phyloP scores from a whole-genome alignment of 225 moss, liverwort and hornwort species.

The Pseudisothecium myosuroides region DNA sequence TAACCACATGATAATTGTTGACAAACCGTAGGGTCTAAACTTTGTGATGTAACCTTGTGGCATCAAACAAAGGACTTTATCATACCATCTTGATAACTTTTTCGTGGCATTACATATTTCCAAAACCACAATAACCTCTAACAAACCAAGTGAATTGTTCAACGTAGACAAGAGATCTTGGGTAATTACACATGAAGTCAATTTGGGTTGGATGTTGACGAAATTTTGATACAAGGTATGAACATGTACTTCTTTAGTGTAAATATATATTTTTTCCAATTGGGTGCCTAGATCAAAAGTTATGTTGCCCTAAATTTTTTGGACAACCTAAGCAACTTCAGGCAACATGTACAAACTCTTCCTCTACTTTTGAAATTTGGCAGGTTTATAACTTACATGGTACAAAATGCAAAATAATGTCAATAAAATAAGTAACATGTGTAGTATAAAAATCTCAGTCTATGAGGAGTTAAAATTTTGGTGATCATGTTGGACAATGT shows the following conservation, averaged over 20 bases:
- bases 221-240: too few relatives aligned
- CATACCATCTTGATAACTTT: background rate
- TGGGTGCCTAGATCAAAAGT: accelerated
- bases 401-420: background rate
- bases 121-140: background rate
- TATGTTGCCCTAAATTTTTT: accelerated
- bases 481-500: accelerated
- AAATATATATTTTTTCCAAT: too few relatives aligned
- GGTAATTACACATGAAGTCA: background rate
- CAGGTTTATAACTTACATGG: accelerated
- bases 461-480: too few relatives aligned
- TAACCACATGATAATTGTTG: too few relatives aligned
- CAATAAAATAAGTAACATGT: too few relatives aligned
- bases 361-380: too few relatives aligned
- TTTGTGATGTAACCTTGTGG: background rate
- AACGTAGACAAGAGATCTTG: accelerated
- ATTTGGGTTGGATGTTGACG: background rate
- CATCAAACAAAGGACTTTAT: background rate
- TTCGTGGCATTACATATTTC: background rate
- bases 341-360: background rate
- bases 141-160: too few relatives aligned
- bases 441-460: background rate
- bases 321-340: accelerated
- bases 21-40: too few relatives aligned
- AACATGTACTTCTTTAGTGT: too few relatives aligned